Base-by-base conservation (phyloP, 1,284 basidiomycete species). In the Ustilago xerochloae region DNA sequence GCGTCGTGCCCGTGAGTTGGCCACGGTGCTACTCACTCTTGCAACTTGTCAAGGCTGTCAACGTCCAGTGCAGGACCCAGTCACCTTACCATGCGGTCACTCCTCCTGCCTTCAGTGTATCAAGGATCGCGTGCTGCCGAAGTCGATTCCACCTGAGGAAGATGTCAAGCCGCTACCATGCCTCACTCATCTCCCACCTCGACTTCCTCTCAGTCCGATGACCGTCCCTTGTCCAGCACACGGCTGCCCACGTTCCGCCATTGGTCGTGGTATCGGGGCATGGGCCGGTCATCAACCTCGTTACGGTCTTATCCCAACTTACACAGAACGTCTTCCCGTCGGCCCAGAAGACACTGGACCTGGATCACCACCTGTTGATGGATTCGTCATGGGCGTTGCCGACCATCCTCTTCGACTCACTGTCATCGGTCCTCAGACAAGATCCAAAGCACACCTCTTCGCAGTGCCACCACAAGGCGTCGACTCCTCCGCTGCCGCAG, bases 1-100 rank as follows among this genome's bases (percentile, higher is more conserved):
- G 39, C 56, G 69, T 18, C 66, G 70, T 7, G 71, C 67, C 38
- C 62, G 66, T 45, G 71, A 73, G 22, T 46, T 73, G 9, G 73
- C 76, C 22, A 64, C 63, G 12, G 62, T 66, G 8, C 53, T 80
- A 15, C 54, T 80, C 28, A 63, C 54, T 12, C 47, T 75, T 15
- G 62, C 65, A 22, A 64, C 52, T 9, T 81, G 79, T 52, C 51
- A 66, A n/a, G 68, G 39, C 16, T 81, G 79, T 55, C 32, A 39
- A 5, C 54, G 65, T 12, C 66, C 78, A 7, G 54, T 78, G 9
- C 50, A 55, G n/a, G 76, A 80, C 22, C 76, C 79, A 3, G 57
- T 81, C 39, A 78, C 79, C 6, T 55, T 81, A 0, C 78, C 79
- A 3, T 81, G 79, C 51, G 79, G 78, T n/a, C 79, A 81, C 54